phyloP scores from a whole-genome alignment of 202 grass and related monocot species.

The Setaria viridis region DNA sequence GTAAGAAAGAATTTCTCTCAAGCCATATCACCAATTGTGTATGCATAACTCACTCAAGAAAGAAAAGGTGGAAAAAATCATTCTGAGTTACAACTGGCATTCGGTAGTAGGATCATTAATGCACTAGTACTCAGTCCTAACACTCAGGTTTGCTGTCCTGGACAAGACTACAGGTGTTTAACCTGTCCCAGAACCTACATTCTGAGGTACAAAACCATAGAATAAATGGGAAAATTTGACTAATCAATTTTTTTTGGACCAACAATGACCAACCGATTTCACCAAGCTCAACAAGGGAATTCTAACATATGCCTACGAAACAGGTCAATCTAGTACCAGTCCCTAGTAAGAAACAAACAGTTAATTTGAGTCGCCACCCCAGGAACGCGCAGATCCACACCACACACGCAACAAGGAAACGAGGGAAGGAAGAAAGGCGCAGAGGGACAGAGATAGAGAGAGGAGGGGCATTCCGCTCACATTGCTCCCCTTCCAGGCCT shows the following conservation, averaged over 20 bases:
- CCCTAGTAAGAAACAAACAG: background rate
- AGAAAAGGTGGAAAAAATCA: background rate
- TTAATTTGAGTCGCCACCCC: constrained; percentile 6
- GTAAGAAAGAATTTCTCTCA: background rate
- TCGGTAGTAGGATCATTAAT: constrained; percentile 35
- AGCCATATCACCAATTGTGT: constrained; percentile 3
- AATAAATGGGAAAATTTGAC: constrained; percentile 25
- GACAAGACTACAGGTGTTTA: constrained; percentile 1
- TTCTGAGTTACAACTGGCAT: background rate
- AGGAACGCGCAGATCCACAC: constrained; percentile 54
- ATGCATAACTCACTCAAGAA: background rate
- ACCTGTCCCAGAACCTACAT: constrained; percentile 45
- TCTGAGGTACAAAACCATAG: constrained; percentile 37
- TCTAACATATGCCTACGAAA: background rate
- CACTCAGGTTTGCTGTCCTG: constrained; percentile 29
- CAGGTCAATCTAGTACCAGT: background rate
- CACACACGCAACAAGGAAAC: background rate
- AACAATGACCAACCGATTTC: constrained; percentile 4
- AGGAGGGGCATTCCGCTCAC: constrained; percentile 50
- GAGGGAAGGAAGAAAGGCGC: background rate
- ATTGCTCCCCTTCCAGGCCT: constrained; percentile 84
- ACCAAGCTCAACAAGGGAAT: constrained; percentile 28
- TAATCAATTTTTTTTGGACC: background rate
- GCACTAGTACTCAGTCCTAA: constrained; percentile 3
- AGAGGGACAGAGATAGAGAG: background rate